These are phyloP conservation scores for Ceratocystis cubensis DNA, from an alignment of 2,329 filamentous ascomycete species.

Conservation along the genomic window DNA sequence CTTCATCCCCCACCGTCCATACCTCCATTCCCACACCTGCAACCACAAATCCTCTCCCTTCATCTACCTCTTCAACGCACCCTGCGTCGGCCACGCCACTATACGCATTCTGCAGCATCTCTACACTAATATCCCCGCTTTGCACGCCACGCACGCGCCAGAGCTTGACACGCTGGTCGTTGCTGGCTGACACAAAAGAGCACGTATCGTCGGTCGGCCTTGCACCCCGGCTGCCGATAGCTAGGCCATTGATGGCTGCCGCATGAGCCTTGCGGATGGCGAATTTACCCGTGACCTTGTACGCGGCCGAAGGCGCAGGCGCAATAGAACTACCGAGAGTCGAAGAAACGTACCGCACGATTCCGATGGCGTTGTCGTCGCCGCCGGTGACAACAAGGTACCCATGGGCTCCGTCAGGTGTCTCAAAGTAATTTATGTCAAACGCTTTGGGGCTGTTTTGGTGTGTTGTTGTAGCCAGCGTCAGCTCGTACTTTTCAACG, in stretches of 20 bases:
- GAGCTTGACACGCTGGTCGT: constrained; percentile 48
- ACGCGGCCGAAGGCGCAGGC: constrained; percentile 42
- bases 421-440: constrained; percentile 40
- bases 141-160: constrained; percentile 33
- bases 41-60: constrained; percentile 28
- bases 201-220: constrained; percentile 1
- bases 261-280: constrained; percentile 50
- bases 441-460: constrained; percentile 69
- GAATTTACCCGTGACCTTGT: constrained; percentile 15
- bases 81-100: constrained; percentile 51
- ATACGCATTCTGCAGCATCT: constrained; percentile 38
- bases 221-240: not conserved
- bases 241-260: constrained; percentile 53
- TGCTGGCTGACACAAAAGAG: constrained; percentile 37
- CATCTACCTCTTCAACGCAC: constrained; percentile 34
- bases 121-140: constrained; percentile 25
- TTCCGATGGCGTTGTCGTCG: constrained; percentile 70
- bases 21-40: constrained; percentile 38
- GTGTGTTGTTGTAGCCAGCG: constrained; percentile 44
- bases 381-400: constrained; percentile 60
- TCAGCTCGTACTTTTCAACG: constrained; percentile 25
- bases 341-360: constrained; percentile 19
- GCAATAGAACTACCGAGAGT: constrained; percentile 28
- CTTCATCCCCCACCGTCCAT: constrained; percentile 27
- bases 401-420: constrained; percentile 52